phyloP scores from a whole-genome alignment of 352 stramenopile genomes.

The Proteromonas lacertae region DNA sequence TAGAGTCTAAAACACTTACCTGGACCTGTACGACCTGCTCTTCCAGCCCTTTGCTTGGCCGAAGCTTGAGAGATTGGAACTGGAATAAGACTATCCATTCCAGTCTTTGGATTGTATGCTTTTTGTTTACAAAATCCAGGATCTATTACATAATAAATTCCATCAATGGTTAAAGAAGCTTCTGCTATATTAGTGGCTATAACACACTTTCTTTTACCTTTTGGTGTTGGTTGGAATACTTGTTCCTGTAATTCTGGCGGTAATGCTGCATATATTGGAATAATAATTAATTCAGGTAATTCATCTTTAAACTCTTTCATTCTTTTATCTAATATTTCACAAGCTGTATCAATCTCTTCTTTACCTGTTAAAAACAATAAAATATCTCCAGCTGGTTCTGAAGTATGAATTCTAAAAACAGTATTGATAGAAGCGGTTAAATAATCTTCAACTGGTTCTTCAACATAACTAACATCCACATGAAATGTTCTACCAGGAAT shows the following conservation, averaged over 20 bases:
- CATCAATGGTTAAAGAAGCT: conserved; percentile 94
- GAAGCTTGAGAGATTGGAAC: conserved; percentile 87
- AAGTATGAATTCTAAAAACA: conserved; percentile 96
- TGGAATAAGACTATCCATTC: conserved; percentile 95
- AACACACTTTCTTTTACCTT: conserved; percentile 55
- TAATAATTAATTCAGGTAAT: conserved; percentile 80
- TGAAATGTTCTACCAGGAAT: conserved; percentile 88
- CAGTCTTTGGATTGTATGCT: conserved; percentile 89
- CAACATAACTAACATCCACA: conserved; percentile 90
- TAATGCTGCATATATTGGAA: conserved; percentile 76
- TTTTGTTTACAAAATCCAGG: conserved; percentile 89
- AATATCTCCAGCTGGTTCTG: conserved; percentile 83
- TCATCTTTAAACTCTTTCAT: conserved; percentile 82
- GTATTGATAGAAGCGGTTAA: conserved; percentile 80
- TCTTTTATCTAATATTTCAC: conserved; percentile 75
- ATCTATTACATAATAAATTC: conserved; percentile 55
- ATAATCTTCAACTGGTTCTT: conserved; percentile 89
- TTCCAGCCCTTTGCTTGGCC: no score
- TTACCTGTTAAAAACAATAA: conserved; percentile 84
- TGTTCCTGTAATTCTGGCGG: conserved; percentile 92
- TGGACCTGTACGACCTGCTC: conserved; percentile 78
- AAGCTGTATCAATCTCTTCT: conserved; percentile 94
- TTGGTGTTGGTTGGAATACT: conserved; percentile 85
- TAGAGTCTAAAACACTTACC: conserved; percentile 98
- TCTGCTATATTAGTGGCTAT: conserved; percentile 99